Base-by-base conservation (phyloP, 2,329 filamentous ascomycete genomes). In the Fusarium odoratissimum region DNA sequence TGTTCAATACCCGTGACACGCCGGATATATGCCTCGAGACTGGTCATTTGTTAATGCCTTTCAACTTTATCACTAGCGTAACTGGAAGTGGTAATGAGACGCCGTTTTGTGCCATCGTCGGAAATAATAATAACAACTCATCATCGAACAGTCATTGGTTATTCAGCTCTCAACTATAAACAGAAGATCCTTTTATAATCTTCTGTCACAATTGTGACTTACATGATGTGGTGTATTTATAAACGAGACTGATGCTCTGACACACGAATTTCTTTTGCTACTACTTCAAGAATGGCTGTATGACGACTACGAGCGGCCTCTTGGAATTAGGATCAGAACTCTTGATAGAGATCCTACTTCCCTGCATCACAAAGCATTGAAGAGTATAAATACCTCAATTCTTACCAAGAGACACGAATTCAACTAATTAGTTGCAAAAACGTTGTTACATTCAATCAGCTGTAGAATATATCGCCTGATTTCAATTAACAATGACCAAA, bases 241-340 rank as follows among this genome's bases (percentile, higher is more conserved):
- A 11, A 21, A 19, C 5, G 17, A 8, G 14, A 1, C 28, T 31
- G 28, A 48, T 8, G 8, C 12, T 14, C 3, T 35, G 11, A 10
- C 3, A 37, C 10, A 17, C 8, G 13, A 13, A 3, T 5, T 12
- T 3, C 3, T n/a, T 8, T 30, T 16, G 3, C 46, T 13, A 2
- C 8, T 11, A 23, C 6, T 14, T 0, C 0, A 13, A 13, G 11
- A 23, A 33, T 6, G 8, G 5, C 1, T 9, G 19, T 4, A 2
- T 19, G 4, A 23, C 1, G 3, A 30, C 6, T 23, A 10, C 5
- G 5, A 33, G 6, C 3, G 2, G 3, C 13, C 8, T 19, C 11
- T 14, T 3, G 3, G 6, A 49, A 3, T 6, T 3, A 4, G 4
- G 19, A 23, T 33, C 0, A 33, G 14, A 0, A 19, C n/a, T 11